Base-by-base conservation (phyloP, 805 yeast genomes). In the Yamadazyma scolyti region DNA sequence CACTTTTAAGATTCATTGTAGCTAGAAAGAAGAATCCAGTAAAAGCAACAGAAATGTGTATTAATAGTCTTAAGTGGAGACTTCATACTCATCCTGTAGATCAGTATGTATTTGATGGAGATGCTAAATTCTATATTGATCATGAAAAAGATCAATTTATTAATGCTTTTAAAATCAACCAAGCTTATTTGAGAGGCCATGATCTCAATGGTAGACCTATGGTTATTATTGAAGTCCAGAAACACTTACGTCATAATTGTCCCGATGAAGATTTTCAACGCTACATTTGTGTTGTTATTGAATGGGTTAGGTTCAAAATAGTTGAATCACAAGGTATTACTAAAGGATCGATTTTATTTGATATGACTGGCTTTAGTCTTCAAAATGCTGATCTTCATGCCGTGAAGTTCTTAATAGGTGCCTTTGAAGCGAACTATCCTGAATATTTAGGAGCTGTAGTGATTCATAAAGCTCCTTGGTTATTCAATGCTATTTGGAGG, bases 401-500 rank as follows among this genome's bases (percentile, higher is more conserved):
- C 3, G 88, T 90, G 32, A 86, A 85, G 58, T 89, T 84, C 58
- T 73, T 90, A 61, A 78, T 86, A 37, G 70, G 75, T 30, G 79
- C 87, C 38, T 87, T 90, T 56, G 96, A 89, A 65, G 90, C 93
- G 0, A 95, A 89, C 53, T 90, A 88, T 54, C 97, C 97, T 1
- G 97, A 90, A 56, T 80, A 86, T 22, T 68, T 89, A 37, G 96
- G 95, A 9, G 75, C 74, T 31, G 61, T 90, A 32, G 71, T 86
- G 47, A 82, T 89, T 37, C 95, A 89, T 61, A 82, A 82, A 44
- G 96, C 97, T 0, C 97, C 97, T 9, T 87, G 96, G 96, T 74
- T 90, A 30, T 90, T 90, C 65, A 75, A 82, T 37, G 88, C 96
- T 13, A 83, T 89, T 39, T 89, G 96, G 96, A 82, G 79, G 42